Evolutionary conservation across 305 asterid species (phyloP), one percentile per base, ranked within the genome.

Genomic region (Fraxinus sp.): DNA sequence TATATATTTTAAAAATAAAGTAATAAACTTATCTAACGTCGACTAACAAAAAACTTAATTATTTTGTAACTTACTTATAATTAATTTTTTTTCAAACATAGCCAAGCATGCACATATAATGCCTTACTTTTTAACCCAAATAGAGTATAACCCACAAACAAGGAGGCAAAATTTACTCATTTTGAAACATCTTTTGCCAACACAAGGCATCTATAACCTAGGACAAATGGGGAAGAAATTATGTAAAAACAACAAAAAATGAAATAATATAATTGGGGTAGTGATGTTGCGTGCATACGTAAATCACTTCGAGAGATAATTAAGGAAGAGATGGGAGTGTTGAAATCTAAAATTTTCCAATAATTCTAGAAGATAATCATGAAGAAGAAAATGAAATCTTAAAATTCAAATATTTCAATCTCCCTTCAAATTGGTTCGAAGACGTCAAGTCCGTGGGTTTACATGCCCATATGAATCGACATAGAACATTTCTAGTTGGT

Each of bases 201-300:
- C 71, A n/a, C 35, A 49, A 32, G 22, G 33, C 28, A 52, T 77
- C 39, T 1, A 77, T 77, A 11, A 77, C 46, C 71, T 77, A 57
- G 11, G 64, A 10, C 24, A 77, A 28, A 52, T 77, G 81, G 33
- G 28, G 32, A 77, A 55, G 43, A 77, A 77, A 77, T 52, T 77
- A 32, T 77, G 64, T 30, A 77, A 71, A 71, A 71, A 2, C 36
- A 71, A 71, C 76, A 30, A 64, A 64, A 64, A 64, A 30, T 64
- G 75, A 71, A 71, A 71, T 32, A 13, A 71, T 71, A 71, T 71
- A 28, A 71, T 71, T 71, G 76, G 43, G 8, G 11, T 13, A 14
- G 24, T 71, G 76, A 71, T 32, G 76, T 11, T 70, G 43, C 6
- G 5, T 26, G 36, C 32, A 24, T 28, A 4, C 16, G 39, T 16